phyloP scores from a whole-genome alignment of 176 grass and related monocot genomes.

The Carex myosuroides region DNA sequence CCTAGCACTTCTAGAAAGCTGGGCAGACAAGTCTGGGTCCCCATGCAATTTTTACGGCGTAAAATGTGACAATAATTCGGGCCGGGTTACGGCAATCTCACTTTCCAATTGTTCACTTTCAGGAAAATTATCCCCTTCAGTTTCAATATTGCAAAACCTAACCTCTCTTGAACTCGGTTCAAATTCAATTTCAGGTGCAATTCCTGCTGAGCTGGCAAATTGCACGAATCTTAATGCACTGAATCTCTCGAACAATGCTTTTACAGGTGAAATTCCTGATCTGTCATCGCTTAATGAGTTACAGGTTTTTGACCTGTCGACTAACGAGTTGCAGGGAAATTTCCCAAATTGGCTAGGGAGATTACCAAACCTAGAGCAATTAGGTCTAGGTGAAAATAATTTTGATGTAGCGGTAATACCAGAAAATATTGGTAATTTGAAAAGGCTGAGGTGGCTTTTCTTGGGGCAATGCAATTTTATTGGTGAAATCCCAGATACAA shows the following conservation, averaged over 20 bases:
- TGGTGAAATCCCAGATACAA: constrained; percentile 62
- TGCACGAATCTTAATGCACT: constrained; percentile 71
- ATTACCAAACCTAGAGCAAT: constrained; percentile 39
- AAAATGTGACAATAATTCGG: constrained; percentile 40
- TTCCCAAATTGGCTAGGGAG: constrained; percentile 62
- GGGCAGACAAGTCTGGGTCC: constrained; percentile 43
- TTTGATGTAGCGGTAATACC: constrained; percentile 57
- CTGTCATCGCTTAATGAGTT: constrained; percentile 57
- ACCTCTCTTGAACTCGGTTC: constrained; percentile 49
- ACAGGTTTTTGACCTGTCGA: constrained; percentile 73
- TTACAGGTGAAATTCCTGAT: constrained; percentile 62
- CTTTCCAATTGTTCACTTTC: constrained; percentile 62
- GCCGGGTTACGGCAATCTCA: constrained; percentile 55
- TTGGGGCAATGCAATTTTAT: constrained; percentile 72
- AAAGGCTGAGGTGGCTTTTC: constrained; percentile 80
- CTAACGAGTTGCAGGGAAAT: constrained; percentile 57
- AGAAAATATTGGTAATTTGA: constrained; percentile 68
- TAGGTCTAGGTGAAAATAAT: constrained; percentile 80
- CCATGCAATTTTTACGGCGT: constrained; percentile 68
- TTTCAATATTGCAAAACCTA: constrained; percentile 55
- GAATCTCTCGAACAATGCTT: constrained; percentile 70
- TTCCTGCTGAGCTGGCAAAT: constrained; percentile 50
- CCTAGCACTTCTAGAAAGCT: constrained; percentile 49
- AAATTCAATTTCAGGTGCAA: constrained; percentile 55
- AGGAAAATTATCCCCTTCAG: constrained; percentile 61